Evolutionary conservation across 2,329 filamentous ascomycete species (phyloP), one percentile per base, ranked within the genome.

Genomic region (Aspergillus pseudoglaucus): DNA sequence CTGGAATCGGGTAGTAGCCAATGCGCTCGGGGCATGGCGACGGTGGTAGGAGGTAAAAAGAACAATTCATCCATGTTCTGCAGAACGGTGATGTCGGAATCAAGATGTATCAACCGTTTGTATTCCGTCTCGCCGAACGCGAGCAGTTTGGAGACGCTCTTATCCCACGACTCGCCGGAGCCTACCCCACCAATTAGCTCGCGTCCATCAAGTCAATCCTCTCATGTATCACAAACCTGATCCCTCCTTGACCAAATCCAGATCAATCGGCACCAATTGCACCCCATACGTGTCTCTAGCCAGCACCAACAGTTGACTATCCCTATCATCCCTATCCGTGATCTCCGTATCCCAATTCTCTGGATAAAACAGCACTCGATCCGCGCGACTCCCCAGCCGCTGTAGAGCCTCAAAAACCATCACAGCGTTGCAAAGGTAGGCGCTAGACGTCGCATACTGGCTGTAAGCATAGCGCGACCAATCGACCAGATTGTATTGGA

Each of bases 21-120:
- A 63, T 88, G 88, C 7, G 85, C 85, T 27, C 82, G 78, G 1
- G 85, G 83, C 77, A 88, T 83, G 2, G 84, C 84, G 3, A 85
- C 75, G 1, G 77, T 71, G 1, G 77, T 75, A 1, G 70, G 62
- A 0, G 85, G 85, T 1, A 85, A 71, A 23, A 84, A 75, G 66
- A 89, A 89, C 0, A 88, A 74, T 47, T 88, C 84, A 55, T 89
- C 85, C 74, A 88, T 78, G 18, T 74, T 67, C 50, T 82, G 72
- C 3, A 85, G 73, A 3, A 88, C 67, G 1, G 78, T 78, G 18
- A 80, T 73, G 58, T 88, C 84, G 7, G 82, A 84, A 61, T 88
- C 80, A 41, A 83, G 66, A 44, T 76, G 72, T 30, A 83, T 70
- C 18, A 82, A 71, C 35, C 80, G 74, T 17, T 75, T 66, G 60